Evolutionary conservation across 2,329 filamentous ascomycete genomes (phyloP), one percentile per base, ranked within the genome.

Genomic region (Chrysoporthe deuterocubensis): DNA sequence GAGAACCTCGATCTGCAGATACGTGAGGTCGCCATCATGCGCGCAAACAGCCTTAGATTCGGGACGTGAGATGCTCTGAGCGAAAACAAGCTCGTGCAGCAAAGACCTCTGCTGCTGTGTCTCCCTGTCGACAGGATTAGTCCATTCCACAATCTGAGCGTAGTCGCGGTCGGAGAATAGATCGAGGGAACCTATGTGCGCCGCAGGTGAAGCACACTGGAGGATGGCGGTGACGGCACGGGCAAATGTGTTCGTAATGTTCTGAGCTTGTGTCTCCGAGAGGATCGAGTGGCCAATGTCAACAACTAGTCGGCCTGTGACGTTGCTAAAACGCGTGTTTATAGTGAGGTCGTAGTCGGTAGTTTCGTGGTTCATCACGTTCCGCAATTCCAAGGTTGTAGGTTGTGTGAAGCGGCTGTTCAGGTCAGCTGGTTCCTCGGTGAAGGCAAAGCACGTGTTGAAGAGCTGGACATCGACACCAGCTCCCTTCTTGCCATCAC

Each of bases 121-220:
- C 1, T 81, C 78, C 1, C 74, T 75, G 46, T 78, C 73, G 2
- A 79, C 74, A 42, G 81, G 80, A 70, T 81, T 81, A 62, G 85
- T 86, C 77, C 86, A 87, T 5, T 82, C 80, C 8, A 84, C 73
- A 54, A 89, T 82, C 66, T 87, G 85, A 4, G 83, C 79, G 69
- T 84, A 83, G 71, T 89, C 87, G 9, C 82, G 78, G 60, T 86
- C 82, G 14, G 81, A 87, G 71, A 89, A 87, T 3, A 87, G 78
- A 73, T 87, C 83, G 37, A 84, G 75, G 4, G 77, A 75, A 18
- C 76, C 78, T 11, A 79, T 77, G 0, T 82, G 81, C 3, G 76
- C 74, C 2, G 68, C 63, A 11, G 68, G 37, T 40, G 67, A 62
- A 16, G 66, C 56, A 44, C 68, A 68, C 59, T 79, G 76, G 14